Evolutionary conservation across 495 filamentous ascomycete species (phyloP), one percentile per base, ranked within the genome.

Genomic region (Daldinia decipiens): DNA sequence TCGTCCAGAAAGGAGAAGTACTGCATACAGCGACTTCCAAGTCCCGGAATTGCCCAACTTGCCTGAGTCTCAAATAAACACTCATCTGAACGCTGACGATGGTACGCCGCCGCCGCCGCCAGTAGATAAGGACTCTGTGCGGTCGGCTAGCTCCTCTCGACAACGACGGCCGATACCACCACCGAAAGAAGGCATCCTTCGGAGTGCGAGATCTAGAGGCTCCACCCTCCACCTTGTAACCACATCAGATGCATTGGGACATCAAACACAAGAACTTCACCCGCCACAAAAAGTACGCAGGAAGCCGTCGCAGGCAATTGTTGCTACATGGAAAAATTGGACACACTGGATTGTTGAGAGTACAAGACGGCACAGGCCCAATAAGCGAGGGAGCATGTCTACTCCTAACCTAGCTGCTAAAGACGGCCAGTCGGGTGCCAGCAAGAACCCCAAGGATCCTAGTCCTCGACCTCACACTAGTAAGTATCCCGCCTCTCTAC

Each of bases 151-250:
- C 65, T 92, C 92, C 2, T 90, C 90, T 50, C 83, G 88, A 65
- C 86, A 86, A 52, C 80, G 86, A 47, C 87, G 90, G 40, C 94
- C 93, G n/a, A 81, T 90, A 54, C 92, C 90, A 12, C 94, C 94
- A 55, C 94, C 93, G 1, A 97, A 97, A 78, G 94, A 97, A 73
- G 84, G 86, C 7, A 79, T 84, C 11, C 59, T 87, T 31, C 79
- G 86, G 74, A 86, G 85, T 57, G 86, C 89, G 60, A 82, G 88
- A 62, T 92, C 90, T 36, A 82, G 91, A 51, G 89, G 90, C 27
- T 96, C 92, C 73, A 93, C 90, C 65, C 84, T 96, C 21, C 92
- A 95, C 74, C 87, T 93, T 17, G 91, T 94, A 53, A 89, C 91
- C 11, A 90, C 89, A 0, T 80, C 79, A 52, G 83, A 83, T 38